These are phyloP conservation scores for Orobanche coerulescens DNA, from an alignment of 257 asterid species.

Conservation along the genomic window DNA sequence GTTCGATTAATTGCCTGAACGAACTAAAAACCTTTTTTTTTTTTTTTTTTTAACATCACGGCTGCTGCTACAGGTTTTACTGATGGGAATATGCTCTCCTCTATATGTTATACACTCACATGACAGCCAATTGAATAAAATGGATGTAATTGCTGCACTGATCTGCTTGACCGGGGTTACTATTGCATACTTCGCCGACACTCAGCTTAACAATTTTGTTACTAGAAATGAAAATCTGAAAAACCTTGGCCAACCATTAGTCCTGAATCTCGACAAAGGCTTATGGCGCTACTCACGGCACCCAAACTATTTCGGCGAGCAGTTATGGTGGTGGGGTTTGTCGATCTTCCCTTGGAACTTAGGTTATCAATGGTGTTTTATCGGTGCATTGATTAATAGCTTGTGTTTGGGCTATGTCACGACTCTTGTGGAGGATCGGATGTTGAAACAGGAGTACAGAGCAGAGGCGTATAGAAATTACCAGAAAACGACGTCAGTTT, in stretches of 20 bases:
- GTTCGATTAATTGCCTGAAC: conserved; percentile 31
- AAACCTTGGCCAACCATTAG: conserved; percentile 38
- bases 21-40: neutral
- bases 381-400: conserved; percentile 68
- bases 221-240: conserved; percentile 37
- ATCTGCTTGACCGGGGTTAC: conserved; percentile 48
- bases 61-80: conserved; percentile 46
- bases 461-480: conserved; percentile 64
- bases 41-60: neutral
- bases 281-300: conserved; percentile 80
- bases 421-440: conserved; percentile 67
- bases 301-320: conserved; percentile 95
- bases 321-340: conserved; percentile 98
- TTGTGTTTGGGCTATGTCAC: conserved; percentile 82
- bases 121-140: conserved; percentile 33
- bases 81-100: conserved; percentile 79
- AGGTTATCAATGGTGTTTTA: conserved; percentile 49
- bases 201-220: no score
- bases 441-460: conserved; percentile 65
- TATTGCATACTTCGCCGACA: no score
- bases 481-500: conserved; percentile 64
- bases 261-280: conserved; percentile 66
- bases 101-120: conserved; percentile 57
- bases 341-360: conserved; percentile 65
- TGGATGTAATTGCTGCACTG: conserved; percentile 53